These are phyloP conservation scores for Mangifera indica DNA, from an alignment of 345 rosid genomes.

Conservation along the genomic window DNA sequence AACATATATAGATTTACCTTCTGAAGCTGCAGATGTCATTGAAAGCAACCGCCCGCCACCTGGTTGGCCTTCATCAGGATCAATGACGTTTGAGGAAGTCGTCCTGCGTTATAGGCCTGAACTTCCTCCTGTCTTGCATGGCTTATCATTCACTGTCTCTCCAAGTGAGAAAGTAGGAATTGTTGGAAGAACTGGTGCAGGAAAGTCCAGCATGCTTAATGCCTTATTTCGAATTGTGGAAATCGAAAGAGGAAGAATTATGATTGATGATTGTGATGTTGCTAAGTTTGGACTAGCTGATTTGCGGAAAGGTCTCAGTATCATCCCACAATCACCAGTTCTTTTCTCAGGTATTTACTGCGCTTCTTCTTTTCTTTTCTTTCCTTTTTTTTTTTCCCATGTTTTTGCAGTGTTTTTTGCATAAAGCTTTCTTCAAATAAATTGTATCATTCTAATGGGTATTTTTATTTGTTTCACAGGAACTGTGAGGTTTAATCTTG, in stretches of 20 bases:
- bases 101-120: conserved; percentile 84
- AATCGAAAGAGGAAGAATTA: conserved; percentile 71
- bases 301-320: conserved; percentile 74
- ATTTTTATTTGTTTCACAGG: conserved; percentile 35
- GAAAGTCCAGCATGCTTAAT: conserved; percentile 93
- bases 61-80: conserved; percentile 86
- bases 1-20: conserved; percentile 74
- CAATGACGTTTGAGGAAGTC: conserved; percentile 74
- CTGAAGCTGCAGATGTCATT: conserved; percentile 75
- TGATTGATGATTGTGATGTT: conserved; percentile 64
- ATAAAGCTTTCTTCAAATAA: background rate
- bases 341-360: conserved; percentile 76
- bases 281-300: conserved; percentile 71
- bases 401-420: background rate
- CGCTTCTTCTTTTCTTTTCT: background rate
- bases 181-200: conserved; percentile 98
- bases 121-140: conserved; percentile 87
- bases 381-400: background rate
- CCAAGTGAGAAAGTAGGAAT: conserved; percentile 86
- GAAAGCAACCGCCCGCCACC: conserved; percentile 68
- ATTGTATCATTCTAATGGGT: conserved; percentile 9
- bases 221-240: conserved; percentile 89
- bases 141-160: conserved; percentile 56
- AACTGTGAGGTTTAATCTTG: conserved; percentile 84
- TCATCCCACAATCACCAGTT: conserved; percentile 94